Percentiles rank a stretch among this genome's conserved stretches.
These are phyloP conservation scores for Aspergillus glaucus DNA, from an alignment of 2,329 filamentous ascomycete species.

Conservation along the genomic window DNA sequence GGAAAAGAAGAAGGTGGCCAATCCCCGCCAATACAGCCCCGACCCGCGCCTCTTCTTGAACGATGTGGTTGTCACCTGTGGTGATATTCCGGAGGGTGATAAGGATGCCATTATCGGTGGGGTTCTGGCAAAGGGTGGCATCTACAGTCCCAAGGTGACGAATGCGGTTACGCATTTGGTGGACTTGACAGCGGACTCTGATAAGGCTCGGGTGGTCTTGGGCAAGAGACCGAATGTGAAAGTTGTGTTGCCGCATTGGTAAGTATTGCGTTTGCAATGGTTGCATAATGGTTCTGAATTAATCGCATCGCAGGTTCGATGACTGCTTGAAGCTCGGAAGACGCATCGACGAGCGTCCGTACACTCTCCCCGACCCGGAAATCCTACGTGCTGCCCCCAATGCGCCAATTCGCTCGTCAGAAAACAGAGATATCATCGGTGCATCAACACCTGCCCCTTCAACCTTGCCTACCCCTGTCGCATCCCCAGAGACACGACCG, in stretches of 20 bases:
- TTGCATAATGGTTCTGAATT: neutral
- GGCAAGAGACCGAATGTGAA: conserved; percentile 65
- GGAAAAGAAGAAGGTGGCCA: conserved; percentile 62
- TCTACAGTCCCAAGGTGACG: conserved; percentile 65
- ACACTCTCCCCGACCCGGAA: conserved; percentile 77
- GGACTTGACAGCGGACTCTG: conserved; percentile 67
- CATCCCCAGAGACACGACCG: conserved; percentile 31
- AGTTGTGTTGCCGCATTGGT: conserved; percentile 92
- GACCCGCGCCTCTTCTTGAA: conserved; percentile 88
- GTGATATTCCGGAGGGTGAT: conserved; percentile 76
- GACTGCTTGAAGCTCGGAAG: conserved; percentile 91
- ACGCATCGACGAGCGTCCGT: conserved; percentile 82
- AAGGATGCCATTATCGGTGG: conserved; percentile 89
- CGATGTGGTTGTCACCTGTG: conserved; percentile 74
- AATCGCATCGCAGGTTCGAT: conserved; percentile 63
- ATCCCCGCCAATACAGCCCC: conserved; percentile 78
- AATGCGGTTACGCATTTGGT: conserved; percentile 83
- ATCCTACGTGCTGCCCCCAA: conserved; percentile 59
- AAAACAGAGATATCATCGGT: conserved; percentile 59
- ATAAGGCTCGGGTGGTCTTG: conserved; percentile 54
- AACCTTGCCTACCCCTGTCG: conserved; percentile 27
- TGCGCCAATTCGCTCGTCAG: conserved; percentile 51
- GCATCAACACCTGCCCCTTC: conserved; percentile 54
- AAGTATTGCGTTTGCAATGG: conserved; percentile 20
- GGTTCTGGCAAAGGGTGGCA: conserved; percentile 80